A percentile compares a stretch with the other conserved stretches of the same genome.
These are phyloP conservation scores for Obba rivulosa DNA, from an alignment of 768 basidiomycete genomes.

Conservation along the genomic window DNA sequence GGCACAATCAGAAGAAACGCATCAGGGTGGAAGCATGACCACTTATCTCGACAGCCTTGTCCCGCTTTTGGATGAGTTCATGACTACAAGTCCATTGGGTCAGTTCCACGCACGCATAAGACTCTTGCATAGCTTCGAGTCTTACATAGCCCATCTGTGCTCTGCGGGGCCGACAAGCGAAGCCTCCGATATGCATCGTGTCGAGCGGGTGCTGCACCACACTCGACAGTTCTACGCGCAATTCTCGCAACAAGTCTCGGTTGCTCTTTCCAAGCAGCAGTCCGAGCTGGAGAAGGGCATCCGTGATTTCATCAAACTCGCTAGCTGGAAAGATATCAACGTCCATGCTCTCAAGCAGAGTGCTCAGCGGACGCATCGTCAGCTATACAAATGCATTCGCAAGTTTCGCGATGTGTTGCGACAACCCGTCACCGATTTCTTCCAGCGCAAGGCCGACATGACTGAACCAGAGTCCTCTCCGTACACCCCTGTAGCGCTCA, in stretches of 20 bases:
- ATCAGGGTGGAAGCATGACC: constrained; percentile 30
- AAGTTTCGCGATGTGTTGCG: constrained; percentile 91
- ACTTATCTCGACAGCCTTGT: constrained; percentile 62
- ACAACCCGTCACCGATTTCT: constrained; percentile 49
- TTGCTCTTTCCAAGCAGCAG: constrained; percentile 52
- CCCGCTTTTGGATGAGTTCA: constrained; percentile 76
- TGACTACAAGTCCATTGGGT: constrained; percentile 73
- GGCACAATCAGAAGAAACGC: constrained; percentile 35
- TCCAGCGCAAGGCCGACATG: not conserved
- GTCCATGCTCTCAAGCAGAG: constrained; percentile 90
- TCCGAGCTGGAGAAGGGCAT: constrained; percentile 72
- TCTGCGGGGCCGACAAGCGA: constrained; percentile 27
- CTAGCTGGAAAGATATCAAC: constrained; percentile 98
- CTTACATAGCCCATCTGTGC: constrained; percentile 38
- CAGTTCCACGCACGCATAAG: constrained; percentile 68
- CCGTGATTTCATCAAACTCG: constrained; percentile 82
- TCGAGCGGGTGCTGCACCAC: constrained; percentile 55
- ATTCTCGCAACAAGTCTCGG: constrained; percentile 43
- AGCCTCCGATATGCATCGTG: constrained; percentile 30
- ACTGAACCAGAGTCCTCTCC: not conserved
- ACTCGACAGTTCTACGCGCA: constrained; percentile 61
- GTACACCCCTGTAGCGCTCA: not conserved
- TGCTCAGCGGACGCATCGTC: constrained; percentile 84
- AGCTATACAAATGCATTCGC: constrained; percentile 83
- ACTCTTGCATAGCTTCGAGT: constrained; percentile 64